Conservation (phyloP, 371 early-diverging fungal genomes). For the Blakeslea trispora region DNA sequence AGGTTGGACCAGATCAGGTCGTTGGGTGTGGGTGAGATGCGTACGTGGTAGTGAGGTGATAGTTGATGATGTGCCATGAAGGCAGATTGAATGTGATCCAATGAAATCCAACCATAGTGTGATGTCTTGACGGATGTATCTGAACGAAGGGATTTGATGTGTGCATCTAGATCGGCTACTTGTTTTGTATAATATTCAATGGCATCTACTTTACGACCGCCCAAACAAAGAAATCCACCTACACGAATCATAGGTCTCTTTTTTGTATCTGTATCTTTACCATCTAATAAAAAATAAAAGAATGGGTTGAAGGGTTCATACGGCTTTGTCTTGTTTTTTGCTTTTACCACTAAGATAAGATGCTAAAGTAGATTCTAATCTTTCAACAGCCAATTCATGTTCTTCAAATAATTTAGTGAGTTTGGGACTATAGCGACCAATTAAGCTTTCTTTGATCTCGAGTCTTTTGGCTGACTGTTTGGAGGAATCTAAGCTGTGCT, state of each 20-base stretch:
- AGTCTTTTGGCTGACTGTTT: too few relatives aligned
- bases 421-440: conserved; percentile 72
- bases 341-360: conserved; percentile 60
- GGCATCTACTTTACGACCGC: conserved; percentile 74
- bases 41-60: conserved; percentile 28
- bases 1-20: conserved; percentile 86
- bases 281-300: conserved; percentile 35
- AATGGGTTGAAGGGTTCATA: too few relatives aligned
- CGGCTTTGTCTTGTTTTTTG: too few relatives aligned
- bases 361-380: conserved; percentile 69
- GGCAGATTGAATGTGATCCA: conserved; percentile 63
- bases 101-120: conserved; percentile 80
- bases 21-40: conserved; percentile 71
- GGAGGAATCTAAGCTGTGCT: too few relatives aligned
- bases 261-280: conserved; percentile 46
- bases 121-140: conserved; percentile 43
- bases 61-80: conserved; percentile 45
- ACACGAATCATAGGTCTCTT: conserved; percentile 54
- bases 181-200: conserved; percentile 72
- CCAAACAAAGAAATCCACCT: conserved; percentile 38
- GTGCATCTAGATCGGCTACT: conserved; percentile 63
- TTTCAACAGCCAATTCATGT: conserved; percentile 67
- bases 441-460: conserved; percentile 63
- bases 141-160: conserved; percentile 66
- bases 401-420: conserved; percentile 68